Evolutionary conservation across 2,329 filamentous ascomycete genomes (phyloP).

Genomic region (Colletotrichum plurivorum): DNA sequence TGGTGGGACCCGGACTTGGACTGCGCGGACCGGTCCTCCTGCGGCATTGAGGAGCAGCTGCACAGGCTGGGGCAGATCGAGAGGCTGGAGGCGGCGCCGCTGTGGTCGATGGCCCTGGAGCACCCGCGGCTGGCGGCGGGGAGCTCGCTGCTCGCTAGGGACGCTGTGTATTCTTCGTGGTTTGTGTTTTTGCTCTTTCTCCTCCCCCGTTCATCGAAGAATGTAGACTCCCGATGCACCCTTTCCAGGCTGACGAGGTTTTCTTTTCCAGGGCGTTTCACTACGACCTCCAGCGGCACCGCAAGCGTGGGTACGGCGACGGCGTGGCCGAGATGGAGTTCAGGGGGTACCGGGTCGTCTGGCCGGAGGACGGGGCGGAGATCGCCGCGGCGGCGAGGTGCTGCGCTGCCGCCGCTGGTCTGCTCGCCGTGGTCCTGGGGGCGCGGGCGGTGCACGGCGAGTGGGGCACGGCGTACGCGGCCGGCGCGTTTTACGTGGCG

Average conservation of each 20-base stretch:
- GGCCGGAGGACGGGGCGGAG: background rate
- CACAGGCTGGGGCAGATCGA: background rate
- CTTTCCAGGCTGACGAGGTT: too few species aligned
- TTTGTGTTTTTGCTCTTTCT: too few species aligned
- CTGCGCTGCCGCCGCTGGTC: background rate
- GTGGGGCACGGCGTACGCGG: constrained; percentile 18
- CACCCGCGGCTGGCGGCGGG: background rate
- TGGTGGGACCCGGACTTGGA: background rate
- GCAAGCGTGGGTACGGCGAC: background rate
- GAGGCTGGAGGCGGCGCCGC: background rate
- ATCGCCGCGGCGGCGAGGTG: background rate
- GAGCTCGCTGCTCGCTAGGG: background rate
- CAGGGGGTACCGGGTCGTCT: background rate
- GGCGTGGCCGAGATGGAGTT: background rate
- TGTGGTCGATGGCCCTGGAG: background rate
- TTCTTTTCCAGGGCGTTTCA: background rate
- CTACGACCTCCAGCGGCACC: background rate
- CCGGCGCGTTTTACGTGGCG: constrained; percentile 22
- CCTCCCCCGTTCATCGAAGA: too few species aligned
- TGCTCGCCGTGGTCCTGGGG: background rate
- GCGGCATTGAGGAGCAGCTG: background rate
- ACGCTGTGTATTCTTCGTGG: background rate
- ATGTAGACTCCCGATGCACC: too few species aligned
- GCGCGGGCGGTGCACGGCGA: background rate
- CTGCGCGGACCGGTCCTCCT: too few species aligned